Conservation (phyloP, 2,329 filamentous ascomycete genomes). For the Thelonectria olida region DNA sequence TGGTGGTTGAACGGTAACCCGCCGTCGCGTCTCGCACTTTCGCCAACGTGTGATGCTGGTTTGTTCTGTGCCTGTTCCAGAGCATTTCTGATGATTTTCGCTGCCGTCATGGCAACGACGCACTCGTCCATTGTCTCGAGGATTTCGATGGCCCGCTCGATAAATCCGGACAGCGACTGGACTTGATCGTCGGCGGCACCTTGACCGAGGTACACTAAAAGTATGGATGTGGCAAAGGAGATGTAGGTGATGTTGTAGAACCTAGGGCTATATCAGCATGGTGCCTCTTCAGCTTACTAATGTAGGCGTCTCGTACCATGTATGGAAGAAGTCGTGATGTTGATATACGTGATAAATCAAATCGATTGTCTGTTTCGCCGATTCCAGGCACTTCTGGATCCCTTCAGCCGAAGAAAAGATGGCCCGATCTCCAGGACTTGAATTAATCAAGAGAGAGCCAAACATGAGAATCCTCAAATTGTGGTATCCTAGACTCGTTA, state of each 20-base stretch:
- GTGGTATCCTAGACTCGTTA: conserved; percentile 14
- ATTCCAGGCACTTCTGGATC: conserved; percentile 13
- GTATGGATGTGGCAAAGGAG: conserved; percentile 14
- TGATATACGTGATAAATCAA: conserved; percentile 17
- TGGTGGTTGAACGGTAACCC: conserved; percentile 17
- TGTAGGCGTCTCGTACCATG: conserved; percentile 3
- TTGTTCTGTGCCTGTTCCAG: conserved; percentile 7
- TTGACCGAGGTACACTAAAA: conserved; percentile 14
- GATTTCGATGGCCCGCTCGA: conserved; percentile 17
- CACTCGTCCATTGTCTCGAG: conserved; percentile 21
- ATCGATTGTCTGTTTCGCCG: conserved; percentile 19
- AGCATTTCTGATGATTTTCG: conserved; percentile 5
- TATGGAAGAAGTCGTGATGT: conserved; percentile 18
- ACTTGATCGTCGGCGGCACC: conserved; percentile 8
- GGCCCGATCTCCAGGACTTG: conserved; percentile 1
- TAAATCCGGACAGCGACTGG: conserved; percentile 3
- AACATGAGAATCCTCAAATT: conserved; percentile 21
- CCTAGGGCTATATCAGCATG: conserved; percentile 1
- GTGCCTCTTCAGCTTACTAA: too few relatives aligned
- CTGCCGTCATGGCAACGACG: conserved; percentile 13
- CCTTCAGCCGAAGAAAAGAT: conserved; percentile 6
- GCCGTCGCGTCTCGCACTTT: conserved; percentile 8
- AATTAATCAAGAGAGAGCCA: conserved; percentile 13
- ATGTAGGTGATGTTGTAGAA: conserved; percentile 24
- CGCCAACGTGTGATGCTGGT: conserved; percentile 5